Base-by-base conservation (phyloP, 768 basidiomycete genomes). In the Psilocybe tampanensis region DNA sequence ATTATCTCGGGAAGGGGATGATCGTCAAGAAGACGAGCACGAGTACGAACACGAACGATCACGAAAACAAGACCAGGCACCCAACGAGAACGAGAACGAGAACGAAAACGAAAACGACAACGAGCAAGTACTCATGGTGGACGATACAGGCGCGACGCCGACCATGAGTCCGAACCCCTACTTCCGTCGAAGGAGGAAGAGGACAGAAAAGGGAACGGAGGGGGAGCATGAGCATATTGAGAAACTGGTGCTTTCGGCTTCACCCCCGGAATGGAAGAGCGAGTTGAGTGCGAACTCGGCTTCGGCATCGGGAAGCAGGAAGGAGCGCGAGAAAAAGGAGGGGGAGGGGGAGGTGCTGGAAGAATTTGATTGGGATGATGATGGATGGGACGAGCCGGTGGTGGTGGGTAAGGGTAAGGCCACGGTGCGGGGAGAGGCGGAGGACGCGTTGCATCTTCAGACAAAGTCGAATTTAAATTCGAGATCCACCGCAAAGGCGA, bases 61-160 rank as follows among this genome's bases (percentile, higher is more conserved):
- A n/a, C n/a, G n/a, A n/a, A n/a, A n/a, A n/a, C n/a, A n/a, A n/a
- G n/a, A n/a, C n/a, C n/a, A n/a, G n/a, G n/a, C n/a, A n/a, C n/a
- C n/a, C n/a, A n/a, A n/a, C n/a, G n/a, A n/a, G n/a, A n/a, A n/a
- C n/a, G n/a, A n/a, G n/a, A n/a, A n/a, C n/a, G n/a, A n/a, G n/a
- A n/a, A n/a, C n/a, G 51, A 47, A 21, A 45, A 54, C 24, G 57
- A 52, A 23, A 57, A 44, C 18, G 63, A 66, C 41, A 60, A 64
- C 44, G 41, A 53, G 17, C 47, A 44, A 23, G 74, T 76, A 41
- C 70, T 78, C 32, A 76, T 81, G 58, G 76, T 80, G 7, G 68
- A 74, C 23, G 77, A 83, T 66, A 79, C 80, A n/a, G 80, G 79
- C 29, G 78, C 78, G 39, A 80, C 78, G 22, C 80, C 75, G 8